These are phyloP conservation scores for Phylloporus sp. DNA, from an alignment of 768 basidiomycete species.

Conservation along the genomic window DNA sequence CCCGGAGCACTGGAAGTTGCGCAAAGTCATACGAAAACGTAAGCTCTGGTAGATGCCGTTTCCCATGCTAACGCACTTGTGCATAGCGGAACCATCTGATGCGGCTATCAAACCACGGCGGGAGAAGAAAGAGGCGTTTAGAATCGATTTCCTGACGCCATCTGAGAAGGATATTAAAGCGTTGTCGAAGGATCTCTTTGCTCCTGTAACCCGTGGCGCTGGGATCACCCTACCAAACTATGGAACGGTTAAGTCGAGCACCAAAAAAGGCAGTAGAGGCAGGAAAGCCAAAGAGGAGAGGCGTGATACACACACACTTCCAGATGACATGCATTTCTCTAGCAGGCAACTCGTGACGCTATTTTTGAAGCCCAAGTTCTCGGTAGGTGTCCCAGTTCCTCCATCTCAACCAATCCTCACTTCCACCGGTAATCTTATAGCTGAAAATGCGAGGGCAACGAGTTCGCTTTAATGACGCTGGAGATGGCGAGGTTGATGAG, in stretches of 20 bases:
- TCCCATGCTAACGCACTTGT: background rate
- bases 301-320: constrained; percentile 72
- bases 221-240: constrained; percentile 66
- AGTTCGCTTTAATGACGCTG: constrained; percentile 49
- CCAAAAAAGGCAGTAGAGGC: constrained; percentile 38
- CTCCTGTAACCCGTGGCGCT: constrained; percentile 65
- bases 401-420: constrained; percentile 4
- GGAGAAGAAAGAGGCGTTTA: constrained; percentile 78
- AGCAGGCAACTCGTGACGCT: constrained; percentile 85
- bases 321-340: constrained; percentile 98
- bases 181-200: constrained; percentile 69
- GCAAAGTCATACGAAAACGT: constrained; percentile 79
- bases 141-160: constrained; percentile 72
- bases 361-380: constrained; percentile 95
- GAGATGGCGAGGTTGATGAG: constrained; percentile 90
- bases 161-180: constrained; percentile 57
- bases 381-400: constrained; percentile 47
- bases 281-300: constrained; percentile 56
- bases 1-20: constrained; percentile 96
- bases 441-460: constrained; percentile 83
- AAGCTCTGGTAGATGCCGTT: constrained; percentile 24
- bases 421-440: constrained; percentile 37
- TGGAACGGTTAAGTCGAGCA: constrained; percentile 24
- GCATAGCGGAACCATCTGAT: constrained; percentile 48
- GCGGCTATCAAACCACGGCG: constrained; percentile 49